These are phyloP conservation scores for Pyricularia sp. DNA, from an alignment of 2,329 filamentous ascomycete genomes.

Conservation along the genomic window DNA sequence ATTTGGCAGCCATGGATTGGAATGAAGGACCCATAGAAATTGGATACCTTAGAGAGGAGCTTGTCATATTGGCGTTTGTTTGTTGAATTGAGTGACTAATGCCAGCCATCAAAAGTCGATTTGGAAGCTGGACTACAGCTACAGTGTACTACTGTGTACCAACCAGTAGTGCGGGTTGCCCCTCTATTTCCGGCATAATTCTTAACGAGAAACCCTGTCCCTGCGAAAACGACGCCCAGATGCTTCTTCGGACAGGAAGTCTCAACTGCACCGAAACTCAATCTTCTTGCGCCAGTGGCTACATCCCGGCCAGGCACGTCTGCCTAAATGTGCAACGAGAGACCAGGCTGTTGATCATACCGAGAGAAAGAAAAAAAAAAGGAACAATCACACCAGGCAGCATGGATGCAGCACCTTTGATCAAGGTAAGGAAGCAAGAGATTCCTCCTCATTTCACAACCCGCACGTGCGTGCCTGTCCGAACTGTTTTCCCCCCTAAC, in stretches of 20 bases:
- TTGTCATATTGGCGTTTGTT: too few species aligned
- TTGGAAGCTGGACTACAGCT: background rate
- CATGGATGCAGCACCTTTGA: conserved; percentile 61
- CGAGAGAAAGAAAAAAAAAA: background rate
- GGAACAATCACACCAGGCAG: conserved; percentile 4
- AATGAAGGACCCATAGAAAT: background rate
- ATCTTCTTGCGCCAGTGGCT: background rate
- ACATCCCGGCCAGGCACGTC: background rate
- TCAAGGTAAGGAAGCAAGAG: conserved; percentile 34
- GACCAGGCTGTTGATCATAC: background rate
- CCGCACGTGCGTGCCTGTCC: conserved; percentile 5
- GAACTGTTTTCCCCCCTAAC: conserved; percentile 8
- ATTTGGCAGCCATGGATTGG: background rate
- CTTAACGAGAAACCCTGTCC: background rate
- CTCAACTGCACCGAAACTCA: background rate
- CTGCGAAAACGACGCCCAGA: background rate
- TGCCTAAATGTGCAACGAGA: background rate
- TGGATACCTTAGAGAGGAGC: too few species aligned
- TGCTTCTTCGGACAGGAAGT: background rate
- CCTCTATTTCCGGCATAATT: background rate
- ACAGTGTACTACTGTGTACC: too few species aligned
- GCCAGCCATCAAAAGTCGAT: background rate
- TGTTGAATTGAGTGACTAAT: background rate
- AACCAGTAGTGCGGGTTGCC: background rate
- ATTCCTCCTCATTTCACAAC: background rate